These are phyloP conservation scores for Termitomyces sp. DNA, from an alignment of 768 basidiomycete genomes.

Conservation along the genomic window DNA sequence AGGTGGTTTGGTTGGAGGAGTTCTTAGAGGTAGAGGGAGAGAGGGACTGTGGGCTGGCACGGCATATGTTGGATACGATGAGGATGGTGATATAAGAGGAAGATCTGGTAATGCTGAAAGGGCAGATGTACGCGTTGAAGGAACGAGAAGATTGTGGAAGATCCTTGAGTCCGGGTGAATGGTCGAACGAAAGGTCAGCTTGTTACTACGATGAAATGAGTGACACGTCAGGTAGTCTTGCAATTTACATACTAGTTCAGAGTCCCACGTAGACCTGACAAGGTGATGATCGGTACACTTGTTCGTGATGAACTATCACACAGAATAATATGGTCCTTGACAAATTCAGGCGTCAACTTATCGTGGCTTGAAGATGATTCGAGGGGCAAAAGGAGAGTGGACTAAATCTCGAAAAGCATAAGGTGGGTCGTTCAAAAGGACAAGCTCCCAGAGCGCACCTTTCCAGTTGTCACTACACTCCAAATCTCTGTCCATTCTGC, in stretches of 20 bases:
- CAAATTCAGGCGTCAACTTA: conserved; percentile 65
- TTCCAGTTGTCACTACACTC: conserved; percentile 58
- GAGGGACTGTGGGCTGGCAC: conserved; percentile 42
- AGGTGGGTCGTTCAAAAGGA: background rate
- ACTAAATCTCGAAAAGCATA: conserved; percentile 39
- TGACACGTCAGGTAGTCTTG: background rate
- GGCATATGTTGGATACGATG: conserved; percentile 46
- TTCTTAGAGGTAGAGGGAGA: conserved; percentile 48
- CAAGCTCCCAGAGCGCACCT: conserved; percentile 41
- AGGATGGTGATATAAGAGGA: conserved; percentile 34
- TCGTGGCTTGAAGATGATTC: conserved; percentile 52
- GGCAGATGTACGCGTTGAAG: conserved; percentile 28
- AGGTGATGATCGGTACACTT: conserved; percentile 59
- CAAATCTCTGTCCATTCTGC: conserved; percentile 74
- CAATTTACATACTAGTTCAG: conserved; percentile 50
- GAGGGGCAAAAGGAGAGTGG: conserved; percentile 75
- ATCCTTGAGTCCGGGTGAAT: conserved; percentile 38
- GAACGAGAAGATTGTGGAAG: conserved; percentile 36
- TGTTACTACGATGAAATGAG: conserved; percentile 28
- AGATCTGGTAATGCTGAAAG: conserved; percentile 52
- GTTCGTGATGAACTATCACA: conserved; percentile 50
- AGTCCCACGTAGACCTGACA: conserved; percentile 81
- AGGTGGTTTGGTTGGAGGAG: conserved; percentile 29
- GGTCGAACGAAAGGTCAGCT: conserved; percentile 41
- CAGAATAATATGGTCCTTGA: conserved; percentile 81